phyloP scores from a whole-genome alignment of 2,329 filamentous ascomycete genomes.

The Pseudodiploospora longispora region DNA sequence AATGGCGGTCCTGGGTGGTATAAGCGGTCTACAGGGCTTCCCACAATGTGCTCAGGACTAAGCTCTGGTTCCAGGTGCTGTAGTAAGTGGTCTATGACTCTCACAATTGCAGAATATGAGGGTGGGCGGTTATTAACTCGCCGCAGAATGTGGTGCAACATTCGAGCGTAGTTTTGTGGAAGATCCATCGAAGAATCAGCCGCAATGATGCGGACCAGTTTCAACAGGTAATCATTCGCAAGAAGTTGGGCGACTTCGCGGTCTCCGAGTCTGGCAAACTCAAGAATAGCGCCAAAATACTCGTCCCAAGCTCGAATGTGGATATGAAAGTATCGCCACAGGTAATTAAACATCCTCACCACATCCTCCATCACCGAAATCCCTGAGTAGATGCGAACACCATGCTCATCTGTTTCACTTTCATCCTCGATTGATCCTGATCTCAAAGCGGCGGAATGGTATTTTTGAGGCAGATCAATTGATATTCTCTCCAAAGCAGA shows the following conservation, averaged over 20 bases:
- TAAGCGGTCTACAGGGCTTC: constrained; percentile 32
- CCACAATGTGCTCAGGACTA: constrained; percentile 26
- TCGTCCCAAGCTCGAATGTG: constrained; percentile 65
- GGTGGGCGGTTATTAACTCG: constrained; percentile 42
- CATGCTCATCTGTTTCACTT: constrained; percentile 24
- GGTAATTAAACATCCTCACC: constrained; percentile 40
- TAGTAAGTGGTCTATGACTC: constrained; percentile 39
- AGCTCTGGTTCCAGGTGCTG: constrained; percentile 32
- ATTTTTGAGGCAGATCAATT: constrained; percentile 35
- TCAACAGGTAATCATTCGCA: constrained; percentile 51
- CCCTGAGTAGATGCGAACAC: constrained; percentile 3
- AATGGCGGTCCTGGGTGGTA: constrained; percentile 26
- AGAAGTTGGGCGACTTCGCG: constrained; percentile 52
- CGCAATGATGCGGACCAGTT: constrained; percentile 50
- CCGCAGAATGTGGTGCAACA: constrained; percentile 45
- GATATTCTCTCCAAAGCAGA: constrained; percentile 46
- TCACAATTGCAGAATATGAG: constrained; percentile 46
- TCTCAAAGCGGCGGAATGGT: constrained; percentile 23
- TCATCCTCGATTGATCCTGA: constrained; percentile 4
- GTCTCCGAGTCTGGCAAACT: constrained; percentile 55
- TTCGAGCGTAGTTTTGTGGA: constrained; percentile 45
- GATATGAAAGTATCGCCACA: constrained; percentile 57
- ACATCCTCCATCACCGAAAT: constrained; percentile 26
- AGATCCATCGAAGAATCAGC: constrained; percentile 48
- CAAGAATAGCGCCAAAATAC: constrained; percentile 62